Evolutionary conservation across 345 rosid species (phyloP), one percentile per base, ranked within the genome.

Genomic region (Cardamine resedifolia): DNA sequence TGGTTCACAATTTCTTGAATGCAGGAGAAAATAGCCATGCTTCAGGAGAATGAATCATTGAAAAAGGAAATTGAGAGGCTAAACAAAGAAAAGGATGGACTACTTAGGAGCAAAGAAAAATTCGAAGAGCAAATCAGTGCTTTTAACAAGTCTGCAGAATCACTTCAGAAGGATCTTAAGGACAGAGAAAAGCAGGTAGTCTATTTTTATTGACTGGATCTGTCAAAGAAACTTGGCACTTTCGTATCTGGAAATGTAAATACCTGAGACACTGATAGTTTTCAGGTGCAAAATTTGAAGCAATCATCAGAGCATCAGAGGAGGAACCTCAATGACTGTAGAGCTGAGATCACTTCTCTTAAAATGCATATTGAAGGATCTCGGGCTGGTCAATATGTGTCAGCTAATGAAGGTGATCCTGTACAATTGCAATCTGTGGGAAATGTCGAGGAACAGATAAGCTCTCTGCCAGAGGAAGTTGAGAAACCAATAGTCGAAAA

Each of bases 1-100:
- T 65, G 34, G 67, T 65, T 57, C 62, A 58, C 24, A 16, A 57
- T 30, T 45, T 49, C 28, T 76, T 64, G 53, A 36, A 43, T 83
- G 81, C 88, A 91, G 98, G 98, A 94, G 81, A 94, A 94, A 82
- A 82, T 94, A 83, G 79, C 91, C 64, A 89, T 94, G 96, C 83
- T 91, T 72, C 88, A 84, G 72, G 87, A 83, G 84, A 94, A 85
- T 58, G 89, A 86, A 6, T 82, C 81, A 14, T 77, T 90, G 65
- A 74, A 65, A 60, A 85, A 84, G 64, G 85, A 41, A 71, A 88
- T 80, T 68, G 91, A 84, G 75, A 87, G 72, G 63, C 72, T 90
- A 77, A 82, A 70, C 57, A 76, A 77, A 7, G 93, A 90, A 72
- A 94, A 82, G 60, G 86, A 83, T 47, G 77, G 76, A 68, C 78